A percentile compares a stretch with the other conserved stretches of the same genome.
These are phyloP conservation scores for Austroboletus novae-zelandiae DNA, from an alignment of 1,284 basidiomycete species.

Conservation along the genomic window DNA sequence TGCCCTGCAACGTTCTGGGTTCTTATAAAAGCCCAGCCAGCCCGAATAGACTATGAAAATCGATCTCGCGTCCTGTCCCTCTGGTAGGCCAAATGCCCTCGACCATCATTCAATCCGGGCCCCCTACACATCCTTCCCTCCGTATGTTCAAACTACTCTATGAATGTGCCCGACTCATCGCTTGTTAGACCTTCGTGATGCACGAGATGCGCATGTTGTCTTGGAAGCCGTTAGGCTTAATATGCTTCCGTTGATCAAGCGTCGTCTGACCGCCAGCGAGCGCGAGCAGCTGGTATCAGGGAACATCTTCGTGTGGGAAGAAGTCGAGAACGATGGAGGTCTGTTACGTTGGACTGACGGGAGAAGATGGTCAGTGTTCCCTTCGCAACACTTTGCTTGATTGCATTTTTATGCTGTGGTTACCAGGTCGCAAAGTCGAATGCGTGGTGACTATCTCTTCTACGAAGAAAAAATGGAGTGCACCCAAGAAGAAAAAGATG, in stretches of 20 bases:
- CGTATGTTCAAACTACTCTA: constrained; percentile 39
- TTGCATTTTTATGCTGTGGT: constrained; percentile 3
- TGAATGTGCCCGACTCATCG: constrained; percentile 9
- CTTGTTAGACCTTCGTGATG: constrained; percentile 62
- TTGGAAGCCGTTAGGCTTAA: constrained; percentile 73
- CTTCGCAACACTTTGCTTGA: neutral
- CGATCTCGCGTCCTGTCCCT: constrained; percentile 4
- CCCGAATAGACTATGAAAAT: neutral
- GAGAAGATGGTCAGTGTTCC: constrained; percentile 55
- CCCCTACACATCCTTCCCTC: constrained; percentile 54
- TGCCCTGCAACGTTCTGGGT: constrained; percentile 10
- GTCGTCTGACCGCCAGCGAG: constrained; percentile 63
- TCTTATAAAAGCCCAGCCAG: constrained; percentile 26
- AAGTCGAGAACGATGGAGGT: constrained; percentile 75
- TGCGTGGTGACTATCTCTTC: constrained; percentile 77
- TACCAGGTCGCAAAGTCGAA: constrained; percentile 71
- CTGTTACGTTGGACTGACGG: constrained; percentile 77
- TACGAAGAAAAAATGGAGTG: constrained; percentile 79
- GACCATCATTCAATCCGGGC: constrained; percentile 20
- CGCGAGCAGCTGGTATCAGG: constrained; percentile 66
- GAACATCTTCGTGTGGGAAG: constrained; percentile 81
- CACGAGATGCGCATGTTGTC: constrained; percentile 65
- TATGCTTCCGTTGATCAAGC: constrained; percentile 65
- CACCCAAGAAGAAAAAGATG: constrained; percentile 70
- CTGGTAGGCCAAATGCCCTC: constrained; percentile 14